Percentiles rank a stretch among this genome's conserved stretches.
Evolutionary conservation across 2,329 filamentous ascomycete genomes (phyloP).

Genomic region (Alternaria rosae): DNA sequence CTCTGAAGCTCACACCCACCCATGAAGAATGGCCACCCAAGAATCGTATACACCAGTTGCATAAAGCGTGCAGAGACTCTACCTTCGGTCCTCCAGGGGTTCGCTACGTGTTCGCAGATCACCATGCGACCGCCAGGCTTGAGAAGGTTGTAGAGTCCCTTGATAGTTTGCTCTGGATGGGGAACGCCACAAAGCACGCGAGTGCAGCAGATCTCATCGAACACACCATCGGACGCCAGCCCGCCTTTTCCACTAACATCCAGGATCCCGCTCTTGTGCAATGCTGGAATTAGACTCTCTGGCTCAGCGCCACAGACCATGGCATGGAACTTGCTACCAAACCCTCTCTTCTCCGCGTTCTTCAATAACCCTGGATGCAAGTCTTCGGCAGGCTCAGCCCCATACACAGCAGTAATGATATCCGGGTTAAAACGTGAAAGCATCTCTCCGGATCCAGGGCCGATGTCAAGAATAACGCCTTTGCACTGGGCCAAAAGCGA

Average conservation of each 20-base stretch:
- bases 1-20: slow-evolving; percentile 61
- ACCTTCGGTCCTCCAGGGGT: slow-evolving; percentile 58
- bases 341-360: slow-evolving; percentile 51
- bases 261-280: slow-evolving; percentile 54
- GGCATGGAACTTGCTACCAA: slow-evolving; percentile 59
- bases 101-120: slow-evolving; percentile 64
- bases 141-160: slow-evolving; percentile 58
- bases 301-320: slow-evolving; percentile 58
- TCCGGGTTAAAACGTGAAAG: slow-evolving; percentile 55
- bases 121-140: slow-evolving; percentile 64
- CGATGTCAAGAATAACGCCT: slow-evolving; percentile 50
- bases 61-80: slow-evolving; percentile 54
- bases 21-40: slow-evolving; percentile 62
- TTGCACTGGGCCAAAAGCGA: slow-evolving; percentile 36
- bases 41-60: slow-evolving; percentile 56
- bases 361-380: slow-evolving; percentile 56
- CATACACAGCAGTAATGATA: slow-evolving; percentile 59
- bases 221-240: slow-evolving; percentile 49
- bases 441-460: slow-evolving; percentile 62
- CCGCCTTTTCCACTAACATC: slow-evolving; percentile 29
- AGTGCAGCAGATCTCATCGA: slow-evolving; percentile 64
- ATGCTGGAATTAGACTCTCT: slow-evolving; percentile 54
- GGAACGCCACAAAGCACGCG: slow-evolving; percentile 65
- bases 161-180: slow-evolving; percentile 54
- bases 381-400: slow-evolving; percentile 60